These are phyloP conservation scores for Mitragyna speciosa DNA, from an alignment of 257 asterid genomes.

Conservation along the genomic window DNA sequence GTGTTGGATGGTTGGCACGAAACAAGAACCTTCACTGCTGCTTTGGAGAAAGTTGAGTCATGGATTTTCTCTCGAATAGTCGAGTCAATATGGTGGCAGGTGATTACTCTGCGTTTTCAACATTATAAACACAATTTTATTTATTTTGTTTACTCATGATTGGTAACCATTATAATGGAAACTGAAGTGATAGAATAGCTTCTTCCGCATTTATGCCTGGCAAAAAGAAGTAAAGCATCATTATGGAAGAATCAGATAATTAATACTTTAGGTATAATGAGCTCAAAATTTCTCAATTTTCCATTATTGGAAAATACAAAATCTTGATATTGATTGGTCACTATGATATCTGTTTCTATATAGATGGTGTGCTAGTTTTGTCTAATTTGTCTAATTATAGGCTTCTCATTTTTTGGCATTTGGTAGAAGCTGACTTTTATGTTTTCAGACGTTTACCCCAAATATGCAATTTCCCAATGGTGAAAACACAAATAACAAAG, in stretches of 20 bases:
- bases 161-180: neutral
- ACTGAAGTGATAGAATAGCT: neutral
- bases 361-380: neutral
- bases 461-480: constrained; percentile 77
- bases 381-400: neutral
- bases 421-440: constrained; percentile 18
- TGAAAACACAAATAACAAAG: constrained; percentile 39
- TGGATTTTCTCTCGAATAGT: constrained; percentile 93
- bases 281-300: neutral
- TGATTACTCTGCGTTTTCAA: constrained; percentile 25
- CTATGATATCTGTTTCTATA: neutral
- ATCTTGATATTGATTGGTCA: neutral
- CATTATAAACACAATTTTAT: constrained; percentile 3
- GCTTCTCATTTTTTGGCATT: neutral
- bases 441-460: constrained; percentile 74
- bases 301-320: neutral
- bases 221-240: neutral
- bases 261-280: neutral
- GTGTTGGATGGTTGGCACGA: constrained; percentile 91
- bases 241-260: neutral
- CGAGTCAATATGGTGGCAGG: constrained; percentile 99
- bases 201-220: neutral
- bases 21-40: constrained; percentile 72
- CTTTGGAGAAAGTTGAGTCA: constrained; percentile 85
- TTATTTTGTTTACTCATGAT: neutral